Evolutionary conservation across 345 rosid genomes (phyloP), one percentile per base, ranked within the genome.

Genomic region (Heritiera fomes): DNA sequence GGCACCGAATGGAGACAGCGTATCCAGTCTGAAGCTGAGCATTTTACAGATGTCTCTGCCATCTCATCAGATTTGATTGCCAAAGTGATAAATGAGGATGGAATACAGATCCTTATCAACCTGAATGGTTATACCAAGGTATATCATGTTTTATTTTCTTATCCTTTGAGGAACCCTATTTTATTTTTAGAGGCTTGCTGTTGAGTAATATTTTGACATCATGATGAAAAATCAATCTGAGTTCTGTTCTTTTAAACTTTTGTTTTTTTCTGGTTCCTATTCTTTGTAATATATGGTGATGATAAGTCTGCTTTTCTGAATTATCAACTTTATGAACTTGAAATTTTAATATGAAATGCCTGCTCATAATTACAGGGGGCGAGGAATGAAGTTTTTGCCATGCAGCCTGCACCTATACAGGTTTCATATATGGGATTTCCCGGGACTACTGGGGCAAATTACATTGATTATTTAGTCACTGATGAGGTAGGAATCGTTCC

Each of bases 341-440:
- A 38, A 55, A 38, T 52, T 55, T 38, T 55, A 11, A 55, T 55
- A 18, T 18, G 47, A 55, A 55, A 17, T 73, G 28, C 34, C 34
- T 73, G 10, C 63, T 55, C 10, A 13, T 70, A 70, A 28, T 13
- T 83, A 86, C 88, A 96, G 99, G 99, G 99, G 59, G 98, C 99
- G 2, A 91, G 98, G 83, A 96, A 96, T 86, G 99, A 96, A 86
- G 90, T 94, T 78, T 96, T 96, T 87, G 93, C 99, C 9, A 92
- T 96, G 98, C 95, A 89, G 86, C 99, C 99, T 78, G 97, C 98
- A 61, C 99, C 99, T 11, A 87, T 96, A 64, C 99, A 96, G 80
- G 93, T 94, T 83, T 96, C 99, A 17, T 96, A 96, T 82, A 96
- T 96, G 99, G 99, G 99, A 61, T 96, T 96, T 84, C 99, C 99